These are phyloP conservation scores for Tagetes erecta DNA, from an alignment of 129 eudicot genomes.

Conservation along the genomic window DNA sequence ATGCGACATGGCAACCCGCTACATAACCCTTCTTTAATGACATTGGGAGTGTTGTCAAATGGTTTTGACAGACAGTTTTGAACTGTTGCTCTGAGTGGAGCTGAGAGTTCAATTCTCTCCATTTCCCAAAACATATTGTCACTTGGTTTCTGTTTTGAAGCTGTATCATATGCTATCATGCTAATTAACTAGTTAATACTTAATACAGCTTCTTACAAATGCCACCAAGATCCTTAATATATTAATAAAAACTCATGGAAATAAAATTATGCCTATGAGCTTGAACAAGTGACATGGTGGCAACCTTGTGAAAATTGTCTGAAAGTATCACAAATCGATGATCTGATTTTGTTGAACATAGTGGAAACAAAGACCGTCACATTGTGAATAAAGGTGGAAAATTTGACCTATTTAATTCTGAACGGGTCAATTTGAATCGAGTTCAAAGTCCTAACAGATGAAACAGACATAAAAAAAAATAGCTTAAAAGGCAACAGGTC, in stretches of 20 bases:
- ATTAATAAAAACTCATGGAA: not conserved
- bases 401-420: not conserved
- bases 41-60: conserved; percentile 98
- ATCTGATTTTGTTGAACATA: not conserved
- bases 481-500: not conserved
- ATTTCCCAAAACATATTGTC: conserved; percentile 63
- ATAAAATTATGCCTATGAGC: not conserved
- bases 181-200: conserved; percentile 3
- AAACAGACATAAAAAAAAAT: not conserved
- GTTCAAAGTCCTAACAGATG: not conserved
- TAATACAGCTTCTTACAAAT: conserved; percentile 7
- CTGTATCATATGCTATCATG: not conserved
- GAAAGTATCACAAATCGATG: not conserved
- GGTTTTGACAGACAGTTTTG: conserved; percentile 95
- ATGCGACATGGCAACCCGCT: conserved; percentile 96
- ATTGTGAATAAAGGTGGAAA: not conserved
- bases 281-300: not conserved
- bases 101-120: conserved; percentile 99
- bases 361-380: not conserved
- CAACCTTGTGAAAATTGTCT: not conserved
- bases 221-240: conserved; percentile 9
- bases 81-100: conserved; percentile 93
- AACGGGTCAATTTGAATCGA: not conserved
- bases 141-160: conserved; percentile 27
- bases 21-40: conserved; percentile 56